Percentiles rank a stretch among this genome's conserved stretches.
phyloP scores from a whole-genome alignment of 176 grass and related monocot species.

The Paspalum notatum region DNA sequence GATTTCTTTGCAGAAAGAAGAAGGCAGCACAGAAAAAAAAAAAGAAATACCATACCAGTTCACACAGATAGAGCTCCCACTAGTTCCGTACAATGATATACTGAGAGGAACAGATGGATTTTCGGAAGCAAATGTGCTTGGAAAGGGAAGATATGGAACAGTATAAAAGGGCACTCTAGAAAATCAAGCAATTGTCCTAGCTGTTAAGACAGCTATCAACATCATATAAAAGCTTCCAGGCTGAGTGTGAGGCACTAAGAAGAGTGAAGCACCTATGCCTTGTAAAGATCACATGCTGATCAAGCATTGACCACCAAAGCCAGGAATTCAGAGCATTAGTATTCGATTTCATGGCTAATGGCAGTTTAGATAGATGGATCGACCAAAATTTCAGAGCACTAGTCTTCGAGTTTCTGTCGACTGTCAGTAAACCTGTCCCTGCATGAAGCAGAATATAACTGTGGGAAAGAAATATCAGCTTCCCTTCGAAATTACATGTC shows the following conservation, averaged over 20 bases:
- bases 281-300: constrained; percentile 47
- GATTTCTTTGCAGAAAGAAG: neutral
- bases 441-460: constrained; percentile 8
- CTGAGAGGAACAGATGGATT: constrained; percentile 25
- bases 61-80: neutral
- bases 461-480: neutral
- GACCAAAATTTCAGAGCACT: too few species aligned
- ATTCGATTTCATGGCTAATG: constrained; percentile 40
- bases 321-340: constrained; percentile 45
- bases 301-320: constrained; percentile 35
- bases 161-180: constrained; percentile 24
- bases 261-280: constrained; percentile 44
- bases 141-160: constrained; percentile 31
- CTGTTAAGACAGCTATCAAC: constrained; percentile 36
- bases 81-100: constrained; percentile 18
- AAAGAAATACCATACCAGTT: neutral
- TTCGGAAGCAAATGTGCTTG: constrained; percentile 34
- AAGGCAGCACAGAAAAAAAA: neutral
- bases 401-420: too few species aligned
- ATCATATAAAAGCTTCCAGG: constrained; percentile 39
- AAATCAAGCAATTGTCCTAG: neutral
- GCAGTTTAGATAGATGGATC: constrained; percentile 42
- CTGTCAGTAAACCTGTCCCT: neutral
- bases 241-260: constrained; percentile 45
- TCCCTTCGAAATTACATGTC: too few species aligned